phyloP scores from a whole-genome alignment of 2,329 filamentous ascomycete species.

The Leptographium procerum region DNA sequence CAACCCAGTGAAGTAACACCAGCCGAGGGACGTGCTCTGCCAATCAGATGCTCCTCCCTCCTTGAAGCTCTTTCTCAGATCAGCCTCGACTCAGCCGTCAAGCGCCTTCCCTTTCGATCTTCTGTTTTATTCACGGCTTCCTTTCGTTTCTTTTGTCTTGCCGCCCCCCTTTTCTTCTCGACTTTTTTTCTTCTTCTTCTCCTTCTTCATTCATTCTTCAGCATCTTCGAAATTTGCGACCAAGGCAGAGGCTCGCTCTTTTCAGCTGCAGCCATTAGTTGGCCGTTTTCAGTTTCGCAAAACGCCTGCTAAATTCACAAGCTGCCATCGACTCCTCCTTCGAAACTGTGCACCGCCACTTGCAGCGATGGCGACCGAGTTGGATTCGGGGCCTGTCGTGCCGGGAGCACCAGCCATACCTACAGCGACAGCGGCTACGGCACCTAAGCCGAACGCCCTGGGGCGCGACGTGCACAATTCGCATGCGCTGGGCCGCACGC shows the following conservation, averaged over 20 bases:
- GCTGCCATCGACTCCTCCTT: neutral
- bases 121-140: neutral
- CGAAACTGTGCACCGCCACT: neutral
- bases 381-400: neutral
- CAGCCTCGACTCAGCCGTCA: neutral
- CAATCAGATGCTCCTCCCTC: neutral
- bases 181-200: neutral
- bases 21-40: neutral
- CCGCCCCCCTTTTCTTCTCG: neutral
- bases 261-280: neutral
- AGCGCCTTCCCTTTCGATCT: neutral
- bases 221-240: neutral
- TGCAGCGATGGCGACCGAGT: neutral
- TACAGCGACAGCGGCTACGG: neutral
- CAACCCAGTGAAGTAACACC: neutral
- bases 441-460: slow-evolving; percentile 5
- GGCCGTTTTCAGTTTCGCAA: neutral
- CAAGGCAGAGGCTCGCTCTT: neutral
- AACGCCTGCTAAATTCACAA: neutral
- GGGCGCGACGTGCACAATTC: slow-evolving; percentile 44
- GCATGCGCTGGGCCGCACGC: slow-evolving; percentile 54
- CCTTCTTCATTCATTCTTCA: neutral
- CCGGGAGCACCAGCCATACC: neutral
- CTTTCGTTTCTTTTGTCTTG: neutral
- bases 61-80: neutral